These are phyloP conservation scores for Collariella sp. DNA, from an alignment of 495 filamentous ascomycete genomes.

Conservation along the genomic window DNA sequence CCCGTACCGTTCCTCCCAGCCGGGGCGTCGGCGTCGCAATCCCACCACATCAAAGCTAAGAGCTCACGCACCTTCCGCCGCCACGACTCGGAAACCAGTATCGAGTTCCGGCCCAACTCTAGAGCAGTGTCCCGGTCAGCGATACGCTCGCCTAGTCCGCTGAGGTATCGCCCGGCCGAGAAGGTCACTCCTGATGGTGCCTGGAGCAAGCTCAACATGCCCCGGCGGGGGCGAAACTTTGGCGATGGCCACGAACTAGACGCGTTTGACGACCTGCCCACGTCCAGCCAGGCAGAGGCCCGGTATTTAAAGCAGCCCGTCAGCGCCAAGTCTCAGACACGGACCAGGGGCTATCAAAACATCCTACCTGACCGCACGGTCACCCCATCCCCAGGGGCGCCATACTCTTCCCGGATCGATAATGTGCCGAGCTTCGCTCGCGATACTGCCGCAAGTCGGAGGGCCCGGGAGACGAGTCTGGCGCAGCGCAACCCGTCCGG, in stretches of 20 bases:
- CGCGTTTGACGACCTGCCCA: constrained; percentile 89
- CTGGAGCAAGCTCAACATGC: constrained; percentile 58
- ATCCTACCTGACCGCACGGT: constrained; percentile 40
- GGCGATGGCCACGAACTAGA: constrained; percentile 90
- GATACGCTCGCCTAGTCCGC: constrained; percentile 50
- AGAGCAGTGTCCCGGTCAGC: constrained; percentile 47
- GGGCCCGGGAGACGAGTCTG: constrained; percentile 77
- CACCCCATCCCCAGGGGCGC: constrained; percentile 49
- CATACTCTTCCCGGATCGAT: constrained; percentile 49
- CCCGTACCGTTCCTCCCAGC: constrained; percentile 75
- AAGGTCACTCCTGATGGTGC: constrained; percentile 33
- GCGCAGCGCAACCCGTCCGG: constrained; percentile 48
- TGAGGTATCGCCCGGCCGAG: constrained; percentile 31
- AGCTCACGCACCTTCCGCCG: constrained; percentile 60
- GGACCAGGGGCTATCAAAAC: constrained; percentile 54
- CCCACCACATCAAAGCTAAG: constrained; percentile 71
- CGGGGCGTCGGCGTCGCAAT: constrained; percentile 61
- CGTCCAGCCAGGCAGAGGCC: constrained; percentile 70
- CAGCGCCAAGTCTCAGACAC: constrained; percentile 54
- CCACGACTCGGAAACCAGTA: constrained; percentile 58
- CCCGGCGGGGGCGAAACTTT: constrained; percentile 66
- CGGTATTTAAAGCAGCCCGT: constrained; percentile 74
- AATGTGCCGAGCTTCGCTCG: constrained; percentile 74
- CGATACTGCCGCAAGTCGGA: constrained; percentile 85
- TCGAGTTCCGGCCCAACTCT: constrained; percentile 47